These are phyloP conservation scores for Fusarium sp. DNA, from an alignment of 2,329 filamentous ascomycete species.

Conservation along the genomic window DNA sequence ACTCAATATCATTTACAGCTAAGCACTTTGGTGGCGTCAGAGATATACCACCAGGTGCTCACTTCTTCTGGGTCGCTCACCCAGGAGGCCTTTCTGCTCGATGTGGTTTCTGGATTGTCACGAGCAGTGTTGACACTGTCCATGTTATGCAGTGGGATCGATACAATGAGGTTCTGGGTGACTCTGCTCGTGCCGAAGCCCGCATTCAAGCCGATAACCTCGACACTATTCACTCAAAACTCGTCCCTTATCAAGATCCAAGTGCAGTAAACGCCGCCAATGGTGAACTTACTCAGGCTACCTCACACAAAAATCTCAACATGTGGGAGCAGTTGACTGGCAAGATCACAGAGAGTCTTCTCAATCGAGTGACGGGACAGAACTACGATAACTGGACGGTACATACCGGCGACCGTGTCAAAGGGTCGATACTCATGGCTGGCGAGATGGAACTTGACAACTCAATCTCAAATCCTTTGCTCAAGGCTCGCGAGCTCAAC, in stretches of 20 bases:
- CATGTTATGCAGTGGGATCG: slow-evolving; percentile 65
- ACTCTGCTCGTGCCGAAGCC: slow-evolving; percentile 58
- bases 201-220: slow-evolving; percentile 56
- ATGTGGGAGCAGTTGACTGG: slow-evolving; percentile 65
- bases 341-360: slow-evolving; percentile 55
- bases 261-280: slow-evolving; percentile 35
- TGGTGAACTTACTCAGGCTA: slow-evolving; percentile 29
- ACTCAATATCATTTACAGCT: slow-evolving; percentile 59
- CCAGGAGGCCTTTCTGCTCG: slow-evolving; percentile 59
- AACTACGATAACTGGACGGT: slow-evolving; percentile 59
- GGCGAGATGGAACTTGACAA: slow-evolving; percentile 53
- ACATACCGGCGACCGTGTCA: slow-evolving; percentile 63
- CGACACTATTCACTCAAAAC: slow-evolving; percentile 50
- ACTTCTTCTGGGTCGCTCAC: slow-evolving; percentile 69
- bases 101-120: slow-evolving; percentile 67
- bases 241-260: slow-evolving; percentile 58
- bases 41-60: slow-evolving; percentile 64
- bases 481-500: slow-evolving; percentile 53
- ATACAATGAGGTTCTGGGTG: slow-evolving; percentile 63
- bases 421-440: slow-evolving; percentile 52
- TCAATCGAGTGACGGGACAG: slow-evolving; percentile 59
- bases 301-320: slow-evolving; percentile 41
- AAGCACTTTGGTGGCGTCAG: slow-evolving; percentile 63
- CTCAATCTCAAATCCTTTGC: slow-evolving; percentile 48
- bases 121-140: slow-evolving; percentile 47